phyloP scores from a whole-genome alignment of 306 rosid genomes.

The Quercus wislizeni region DNA sequence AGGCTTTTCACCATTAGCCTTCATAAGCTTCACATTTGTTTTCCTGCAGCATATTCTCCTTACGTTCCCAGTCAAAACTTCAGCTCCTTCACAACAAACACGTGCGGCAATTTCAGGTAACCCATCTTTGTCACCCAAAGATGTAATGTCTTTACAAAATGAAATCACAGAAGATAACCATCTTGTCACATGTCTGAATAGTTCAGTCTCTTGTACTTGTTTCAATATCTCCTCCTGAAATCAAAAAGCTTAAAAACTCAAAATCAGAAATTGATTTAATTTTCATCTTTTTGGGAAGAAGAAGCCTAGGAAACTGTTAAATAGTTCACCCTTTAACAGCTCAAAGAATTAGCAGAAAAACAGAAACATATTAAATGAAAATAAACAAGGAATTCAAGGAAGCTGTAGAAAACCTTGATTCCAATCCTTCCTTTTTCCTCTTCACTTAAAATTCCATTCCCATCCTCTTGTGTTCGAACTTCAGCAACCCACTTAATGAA shows the following conservation, averaged over 20 bases:
- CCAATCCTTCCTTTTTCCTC: constrained; percentile 86
- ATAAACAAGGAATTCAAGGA: constrained; percentile 4
- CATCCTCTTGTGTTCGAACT: constrained; percentile 89
- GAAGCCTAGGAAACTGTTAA: constrained; percentile 4
- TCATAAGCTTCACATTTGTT: constrained; percentile 47
- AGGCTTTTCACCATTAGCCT: constrained; percentile 44
- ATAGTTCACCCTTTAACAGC: neutral
- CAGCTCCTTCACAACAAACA: constrained; percentile 72
- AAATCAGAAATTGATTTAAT: constrained; percentile 11
- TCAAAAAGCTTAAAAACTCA: constrained; percentile 27
- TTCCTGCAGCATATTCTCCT: constrained; percentile 38
- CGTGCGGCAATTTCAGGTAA: constrained; percentile 53
- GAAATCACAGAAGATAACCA: constrained; percentile 56
- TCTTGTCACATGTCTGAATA: constrained; percentile 50
- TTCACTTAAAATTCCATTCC: constrained; percentile 58
- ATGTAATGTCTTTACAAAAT: constrained; percentile 28
- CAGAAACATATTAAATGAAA: neutral
- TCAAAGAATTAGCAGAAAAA: neutral
- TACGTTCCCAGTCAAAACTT: constrained; percentile 40
- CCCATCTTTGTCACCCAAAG: constrained; percentile 24
- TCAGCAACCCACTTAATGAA: constrained; percentile 88
- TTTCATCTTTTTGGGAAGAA: constrained; percentile 8
- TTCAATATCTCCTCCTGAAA: constrained; percentile 79
- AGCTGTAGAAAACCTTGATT: constrained; percentile 53
- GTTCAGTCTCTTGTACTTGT: constrained; percentile 59